These are phyloP conservation scores for Rhizopogon vesiculosus DNA, from an alignment of 768 basidiomycete species.

Conservation along the genomic window DNA sequence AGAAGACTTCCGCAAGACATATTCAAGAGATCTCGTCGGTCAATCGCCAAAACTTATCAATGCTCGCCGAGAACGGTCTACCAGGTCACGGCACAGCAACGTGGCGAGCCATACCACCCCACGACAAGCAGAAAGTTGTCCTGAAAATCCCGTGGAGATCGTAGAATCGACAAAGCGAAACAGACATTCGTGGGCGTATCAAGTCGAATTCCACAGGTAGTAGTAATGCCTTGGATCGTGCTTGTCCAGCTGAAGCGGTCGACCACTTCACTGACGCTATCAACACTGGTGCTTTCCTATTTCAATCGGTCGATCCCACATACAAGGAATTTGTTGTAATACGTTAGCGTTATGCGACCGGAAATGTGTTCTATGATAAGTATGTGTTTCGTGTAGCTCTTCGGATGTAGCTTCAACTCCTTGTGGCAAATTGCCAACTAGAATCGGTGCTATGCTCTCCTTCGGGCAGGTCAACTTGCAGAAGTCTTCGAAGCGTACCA, in stretches of 20 bases:
- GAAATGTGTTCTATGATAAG: too few relatives aligned
- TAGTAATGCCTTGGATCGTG: not conserved
- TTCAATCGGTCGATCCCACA: too few relatives aligned
- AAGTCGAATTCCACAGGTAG: not conserved
- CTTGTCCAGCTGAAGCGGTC: not conserved
- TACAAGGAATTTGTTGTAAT: too few relatives aligned
- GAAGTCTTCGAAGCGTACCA: too few relatives aligned
- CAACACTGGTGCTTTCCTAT: not conserved
- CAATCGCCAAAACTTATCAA: not conserved
- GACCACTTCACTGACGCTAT: not conserved
- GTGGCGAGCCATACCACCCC: not conserved
- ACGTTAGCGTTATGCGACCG: too few relatives aligned
- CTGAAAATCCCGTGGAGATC: not conserved
- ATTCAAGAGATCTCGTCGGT: not conserved
- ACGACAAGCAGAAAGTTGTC: not conserved
- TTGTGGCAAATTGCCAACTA: too few relatives aligned
- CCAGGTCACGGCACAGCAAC: not conserved
- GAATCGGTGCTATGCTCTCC: too few relatives aligned
- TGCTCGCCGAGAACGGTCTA: not conserved
- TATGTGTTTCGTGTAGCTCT: too few relatives aligned
- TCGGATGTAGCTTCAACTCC: too few relatives aligned
- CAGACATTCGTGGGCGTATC: not conserved
- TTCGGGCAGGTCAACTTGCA: too few relatives aligned
- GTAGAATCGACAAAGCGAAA: not conserved
- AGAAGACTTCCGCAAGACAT: conserved; percentile 3